phyloP scores from a whole-genome alignment of 1,139 yeast genomes.

The Suhomyces chickasaworum region DNA sequence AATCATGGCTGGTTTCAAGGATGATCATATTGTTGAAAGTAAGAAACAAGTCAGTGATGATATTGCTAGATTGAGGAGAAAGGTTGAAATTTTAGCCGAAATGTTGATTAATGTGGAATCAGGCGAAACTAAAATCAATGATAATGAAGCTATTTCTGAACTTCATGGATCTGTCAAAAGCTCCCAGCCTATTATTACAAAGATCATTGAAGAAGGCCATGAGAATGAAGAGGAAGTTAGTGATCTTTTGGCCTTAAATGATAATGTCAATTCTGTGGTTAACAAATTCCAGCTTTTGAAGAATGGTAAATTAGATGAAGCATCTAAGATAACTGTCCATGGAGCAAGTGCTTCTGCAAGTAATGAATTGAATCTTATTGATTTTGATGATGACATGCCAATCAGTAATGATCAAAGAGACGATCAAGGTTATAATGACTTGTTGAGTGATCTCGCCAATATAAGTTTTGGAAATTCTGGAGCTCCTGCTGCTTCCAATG shows the following conservation, averaged over 20 bases:
- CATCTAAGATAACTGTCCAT: conserved; percentile 53
- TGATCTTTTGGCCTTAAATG: conserved; percentile 71
- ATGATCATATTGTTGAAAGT: conserved; percentile 68
- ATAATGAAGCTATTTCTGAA: conserved; percentile 76
- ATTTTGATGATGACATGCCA: conserved; percentile 60
- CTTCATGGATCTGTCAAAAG: conserved; percentile 77
- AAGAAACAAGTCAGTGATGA: conserved; percentile 83
- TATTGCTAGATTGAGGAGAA: conserved; percentile 78
- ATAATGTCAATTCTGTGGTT: conserved; percentile 69
- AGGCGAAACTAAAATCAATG: conserved; percentile 49
- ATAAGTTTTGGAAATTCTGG: conserved; percentile 46
- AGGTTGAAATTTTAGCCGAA: conserved; percentile 87
- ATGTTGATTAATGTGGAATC: conserved; percentile 68
- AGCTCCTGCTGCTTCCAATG: conserved; percentile 20
- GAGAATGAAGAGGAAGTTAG: conserved; percentile 66
- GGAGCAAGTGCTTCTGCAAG: conserved; percentile 36
- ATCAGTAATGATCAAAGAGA: conserved; percentile 43
- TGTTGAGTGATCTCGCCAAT: conserved; percentile 70
- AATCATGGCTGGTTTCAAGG: conserved; percentile 96
- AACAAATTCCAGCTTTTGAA: conserved; percentile 68
- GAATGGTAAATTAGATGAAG: conserved; percentile 63
- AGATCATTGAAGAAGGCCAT: conserved; percentile 76
- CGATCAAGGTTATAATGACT: conserved; percentile 59
- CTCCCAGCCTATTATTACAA: conserved; percentile 85
- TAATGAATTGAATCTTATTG: conserved; percentile 64